Evolutionary conservation across 192 early-diverging fungal species (phyloP).

Genomic region (Rhizoclosmatium globosum): DNA sequence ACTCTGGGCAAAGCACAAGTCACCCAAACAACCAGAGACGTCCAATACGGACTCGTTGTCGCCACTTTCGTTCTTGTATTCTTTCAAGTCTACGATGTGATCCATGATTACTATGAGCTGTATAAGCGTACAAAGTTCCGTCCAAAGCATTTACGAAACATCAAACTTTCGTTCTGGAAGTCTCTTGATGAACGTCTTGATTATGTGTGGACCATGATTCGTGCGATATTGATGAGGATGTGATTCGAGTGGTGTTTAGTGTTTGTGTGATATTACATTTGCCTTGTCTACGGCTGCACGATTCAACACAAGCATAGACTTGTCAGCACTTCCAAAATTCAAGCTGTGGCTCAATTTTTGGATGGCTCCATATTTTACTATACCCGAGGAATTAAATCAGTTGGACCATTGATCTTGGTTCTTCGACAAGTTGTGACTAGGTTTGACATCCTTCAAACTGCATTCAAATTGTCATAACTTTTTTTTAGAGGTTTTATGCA

Average conservation of each 20-base stretch:
- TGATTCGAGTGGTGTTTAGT: constrained; percentile 4
- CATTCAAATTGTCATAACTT: not conserved
- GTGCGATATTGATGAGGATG: constrained; percentile 5
- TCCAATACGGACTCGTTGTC: constrained; percentile 4
- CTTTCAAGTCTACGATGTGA: not conserved
- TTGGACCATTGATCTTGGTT: constrained; percentile 24
- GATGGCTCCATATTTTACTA: constrained; percentile 18
- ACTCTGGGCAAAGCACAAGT: not conserved
- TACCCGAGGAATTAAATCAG: constrained; percentile 1
- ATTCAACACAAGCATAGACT: not conserved
- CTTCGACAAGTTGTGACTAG: not conserved
- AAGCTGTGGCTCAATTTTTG: constrained; percentile 15
- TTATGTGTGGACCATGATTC: not conserved
- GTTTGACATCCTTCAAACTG: not conserved
- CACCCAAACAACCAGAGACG: not conserved
- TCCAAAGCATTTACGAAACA: constrained; percentile 10
- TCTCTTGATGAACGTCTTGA: not conserved
- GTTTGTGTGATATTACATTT: constrained; percentile 10
- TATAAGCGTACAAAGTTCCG: constrained; percentile 2
- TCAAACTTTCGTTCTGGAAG: not conserved
- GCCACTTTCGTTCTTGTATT: not conserved
- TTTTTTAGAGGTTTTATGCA: constrained; percentile 22
- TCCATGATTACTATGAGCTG: not conserved
- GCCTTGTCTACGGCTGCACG: not conserved
- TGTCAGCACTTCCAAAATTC: not conserved